These are phyloP conservation scores for Thielaviopsis punctulata DNA, from an alignment of 2,329 filamentous ascomycete genomes.

Conservation along the genomic window DNA sequence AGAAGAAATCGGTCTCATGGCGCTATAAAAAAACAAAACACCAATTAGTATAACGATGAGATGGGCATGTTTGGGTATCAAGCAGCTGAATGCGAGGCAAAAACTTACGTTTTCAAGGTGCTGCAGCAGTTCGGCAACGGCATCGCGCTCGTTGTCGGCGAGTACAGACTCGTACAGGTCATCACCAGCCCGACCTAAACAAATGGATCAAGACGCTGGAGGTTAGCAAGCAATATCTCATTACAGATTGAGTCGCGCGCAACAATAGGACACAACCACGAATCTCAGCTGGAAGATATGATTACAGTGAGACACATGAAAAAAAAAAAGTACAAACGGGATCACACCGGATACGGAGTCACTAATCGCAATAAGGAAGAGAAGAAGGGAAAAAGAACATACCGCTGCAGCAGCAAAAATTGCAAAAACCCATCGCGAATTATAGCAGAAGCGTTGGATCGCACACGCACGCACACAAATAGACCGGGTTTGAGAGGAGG, in stretches of 20 bases:
- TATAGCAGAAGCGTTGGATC: not conserved
- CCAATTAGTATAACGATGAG: slow-evolving; percentile 17
- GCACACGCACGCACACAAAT: slow-evolving; percentile 11
- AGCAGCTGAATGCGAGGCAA: not conserved
- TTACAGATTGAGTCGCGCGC: not conserved
- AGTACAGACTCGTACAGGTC: slow-evolving; percentile 73
- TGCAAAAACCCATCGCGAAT: slow-evolving; percentile 41
- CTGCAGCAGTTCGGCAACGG: slow-evolving; percentile 83
- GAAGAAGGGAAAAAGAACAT: slow-evolving; percentile 7
- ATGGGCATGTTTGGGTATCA: not conserved
- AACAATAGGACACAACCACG: too few relatives aligned
- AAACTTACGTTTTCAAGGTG: slow-evolving; percentile 82
- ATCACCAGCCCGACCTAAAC: slow-evolving; percentile 56
- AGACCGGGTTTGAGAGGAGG: not conserved
- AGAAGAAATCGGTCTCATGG: slow-evolving; percentile 95
- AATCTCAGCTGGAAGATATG: not conserved
- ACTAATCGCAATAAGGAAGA: not conserved
- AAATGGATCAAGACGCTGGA: not conserved
- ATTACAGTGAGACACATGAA: not conserved
- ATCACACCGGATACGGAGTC: not conserved
- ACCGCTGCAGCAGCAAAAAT: slow-evolving; percentile 45
- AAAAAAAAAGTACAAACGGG: not conserved
- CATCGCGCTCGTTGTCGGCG: slow-evolving; percentile 90
- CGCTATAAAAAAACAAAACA: slow-evolving; percentile 40
- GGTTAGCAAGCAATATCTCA: not conserved